Percentiles rank a stretch among this genome's conserved stretches.
Conservation (phyloP, 2,329 filamentous ascomycete species). For the Hymenoscyphus repandus region DNA sequence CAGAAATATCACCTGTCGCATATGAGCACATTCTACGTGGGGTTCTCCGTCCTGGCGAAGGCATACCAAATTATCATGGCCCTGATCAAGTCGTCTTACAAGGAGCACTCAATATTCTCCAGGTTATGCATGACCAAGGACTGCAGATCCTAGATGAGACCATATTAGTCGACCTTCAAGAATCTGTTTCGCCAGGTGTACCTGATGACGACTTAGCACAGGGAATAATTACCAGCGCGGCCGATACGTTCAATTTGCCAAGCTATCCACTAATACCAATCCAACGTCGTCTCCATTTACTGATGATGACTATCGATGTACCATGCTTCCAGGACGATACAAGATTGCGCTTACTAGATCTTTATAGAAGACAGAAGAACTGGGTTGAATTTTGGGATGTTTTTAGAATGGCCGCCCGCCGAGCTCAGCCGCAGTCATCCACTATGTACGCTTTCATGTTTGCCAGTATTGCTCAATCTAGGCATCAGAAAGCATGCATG, state of each 20-base stretch:
- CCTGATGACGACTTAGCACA: slow-evolving; percentile 14
- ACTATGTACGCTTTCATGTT: slow-evolving; percentile 53
- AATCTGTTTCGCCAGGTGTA: slow-evolving; percentile 12
- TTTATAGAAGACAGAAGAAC: slow-evolving; percentile 42
- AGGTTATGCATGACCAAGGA: slow-evolving; percentile 37
- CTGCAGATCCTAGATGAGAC: slow-evolving; percentile 34
- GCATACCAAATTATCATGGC: slow-evolving; percentile 20
- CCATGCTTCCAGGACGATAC: slow-evolving; percentile 37
- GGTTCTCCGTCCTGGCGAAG: slow-evolving; percentile 29
- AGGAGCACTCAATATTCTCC: slow-evolving; percentile 36
- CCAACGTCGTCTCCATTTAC: slow-evolving; percentile 34
- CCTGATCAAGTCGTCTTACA: slow-evolving; percentile 15
- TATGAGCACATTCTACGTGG: slow-evolving; percentile 34
- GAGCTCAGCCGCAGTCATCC: slow-evolving; percentile 43
- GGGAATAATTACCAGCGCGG: slow-evolving; percentile 26
- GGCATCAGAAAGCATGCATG: slow-evolving; percentile 39
- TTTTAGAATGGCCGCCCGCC: slow-evolving; percentile 51
- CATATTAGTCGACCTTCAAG: slow-evolving; percentile 25
- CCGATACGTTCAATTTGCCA: slow-evolving; percentile 21
- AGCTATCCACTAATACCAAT: slow-evolving; percentile 14
- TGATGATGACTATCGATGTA: slow-evolving; percentile 42
- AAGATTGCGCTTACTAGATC: slow-evolving; percentile 39
- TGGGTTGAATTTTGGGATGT: slow-evolving; percentile 56
- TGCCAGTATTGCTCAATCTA: slow-evolving; percentile 39
- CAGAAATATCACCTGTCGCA: slow-evolving; percentile 31